Percentiles rank a stretch among this genome's conserved stretches.
phyloP scores from a whole-genome alignment of 2,329 filamentous ascomycete genomes.

The Talaromyces marneffei region DNA sequence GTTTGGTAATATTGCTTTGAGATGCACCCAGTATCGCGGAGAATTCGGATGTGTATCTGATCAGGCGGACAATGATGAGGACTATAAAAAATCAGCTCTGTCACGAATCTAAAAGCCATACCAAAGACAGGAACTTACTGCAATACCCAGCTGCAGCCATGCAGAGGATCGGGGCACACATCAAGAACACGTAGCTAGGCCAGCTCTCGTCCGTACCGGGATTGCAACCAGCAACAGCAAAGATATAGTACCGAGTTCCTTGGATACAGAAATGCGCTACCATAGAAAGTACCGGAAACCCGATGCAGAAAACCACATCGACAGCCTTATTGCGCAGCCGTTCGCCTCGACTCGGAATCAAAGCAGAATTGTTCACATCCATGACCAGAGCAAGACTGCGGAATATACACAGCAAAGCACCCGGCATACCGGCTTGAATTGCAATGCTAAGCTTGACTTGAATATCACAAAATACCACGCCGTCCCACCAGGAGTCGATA shows the following conservation, averaged over 20 bases:
- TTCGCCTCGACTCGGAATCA: conserved; percentile 47
- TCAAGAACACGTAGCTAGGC: conserved; percentile 50
- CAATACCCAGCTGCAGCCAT: conserved; percentile 52
- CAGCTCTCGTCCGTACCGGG: conserved; percentile 52
- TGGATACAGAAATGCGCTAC: conserved; percentile 56
- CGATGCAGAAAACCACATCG: conserved; percentile 53
- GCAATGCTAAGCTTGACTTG: conserved; percentile 55
- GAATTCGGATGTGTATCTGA: conserved; percentile 55
- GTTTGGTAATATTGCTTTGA: conserved; percentile 49
- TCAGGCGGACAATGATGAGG: conserved; percentile 56
- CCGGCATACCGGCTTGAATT: conserved; percentile 47
- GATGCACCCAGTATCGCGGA: conserved; percentile 49
- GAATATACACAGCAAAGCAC: conserved; percentile 54
- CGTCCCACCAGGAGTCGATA: conserved; percentile 51
- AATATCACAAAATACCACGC: conserved; percentile 58
- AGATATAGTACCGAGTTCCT: conserved; percentile 52
- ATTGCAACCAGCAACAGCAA: conserved; percentile 55
- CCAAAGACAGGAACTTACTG: conserved; percentile 37
- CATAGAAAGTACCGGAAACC: conserved; percentile 52
- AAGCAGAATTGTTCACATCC: conserved; percentile 51
- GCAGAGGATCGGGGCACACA: conserved; percentile 54
- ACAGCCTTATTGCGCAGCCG: conserved; percentile 43
- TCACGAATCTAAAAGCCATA: neutral
- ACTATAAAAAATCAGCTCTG: conserved; percentile 33
- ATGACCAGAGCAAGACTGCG: conserved; percentile 56